Evolutionary conservation across 2,329 filamentous ascomycete genomes (phyloP), one percentile per base, ranked within the genome.

Genomic region (Penicillium sclerotiorum): DNA sequence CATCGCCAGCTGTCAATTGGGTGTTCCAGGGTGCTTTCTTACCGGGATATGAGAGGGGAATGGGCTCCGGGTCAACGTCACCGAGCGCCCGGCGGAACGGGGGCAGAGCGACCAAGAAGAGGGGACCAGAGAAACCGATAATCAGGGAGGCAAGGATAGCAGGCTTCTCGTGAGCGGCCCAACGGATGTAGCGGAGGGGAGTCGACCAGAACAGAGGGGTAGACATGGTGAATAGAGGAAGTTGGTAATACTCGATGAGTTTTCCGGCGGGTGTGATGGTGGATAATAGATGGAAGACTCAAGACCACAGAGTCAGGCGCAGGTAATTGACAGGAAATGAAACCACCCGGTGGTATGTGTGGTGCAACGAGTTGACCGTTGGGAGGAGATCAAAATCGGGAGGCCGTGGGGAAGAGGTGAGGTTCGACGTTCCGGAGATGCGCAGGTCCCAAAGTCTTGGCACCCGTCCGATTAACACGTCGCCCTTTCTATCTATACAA

Each of bases 41-140:
- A 97, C 93, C 83, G 53, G 94, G 94, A 79, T 97, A 99, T 69
- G 91, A 95, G 72, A 92, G 76, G 25, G 94, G 94, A 58, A 97
- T 85, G 49, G 79, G 82, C 57, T 83, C 77, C 56, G 87, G 82
- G 62, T 85, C 81, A 61, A 85, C 76, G 69, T 96, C 90, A 62
- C 92, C 92, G 49, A 95, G 73, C 57, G 77, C 79, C 55, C 78
- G 75, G 70, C 92, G 80, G 61, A 95, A 77, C 40, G 90, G 88
- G 36, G 92, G 91, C 1, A 90, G 86, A 49, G 81, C 78, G 52
- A 87, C 71, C 56, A 95, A 77, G 50, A 83, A 76, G 49, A 88
- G 72, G 28, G 93, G 94, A 9, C 91, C 91, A 47, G 84, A 65
- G 57, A 74, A 77, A 61, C 89, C 93, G 59, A 97, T 77, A 50